phyloP scores from a whole-genome alignment of 75 land plant genomes.

The Pinus albicaulis region DNA sequence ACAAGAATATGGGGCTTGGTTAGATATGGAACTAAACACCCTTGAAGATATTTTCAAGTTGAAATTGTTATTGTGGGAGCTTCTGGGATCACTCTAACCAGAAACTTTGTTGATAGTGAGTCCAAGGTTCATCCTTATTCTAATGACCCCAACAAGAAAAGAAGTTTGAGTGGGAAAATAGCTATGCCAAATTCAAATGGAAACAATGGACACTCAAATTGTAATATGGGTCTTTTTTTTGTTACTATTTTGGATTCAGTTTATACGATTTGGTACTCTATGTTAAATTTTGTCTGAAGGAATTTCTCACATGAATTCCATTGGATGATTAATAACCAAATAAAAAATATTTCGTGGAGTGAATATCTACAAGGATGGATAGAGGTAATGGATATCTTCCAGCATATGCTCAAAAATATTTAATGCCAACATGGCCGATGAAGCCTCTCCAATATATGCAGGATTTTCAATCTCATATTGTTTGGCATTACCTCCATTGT shows the following conservation, averaged over 20 bases:
- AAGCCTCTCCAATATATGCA: constrained; percentile 34
- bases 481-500: neutral
- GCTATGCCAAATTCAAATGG: neutral
- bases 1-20: constrained; percentile 84
- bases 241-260: neutral
- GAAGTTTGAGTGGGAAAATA: neutral
- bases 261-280: neutral
- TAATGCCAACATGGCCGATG: constrained; percentile 54
- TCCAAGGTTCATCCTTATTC: neutral
- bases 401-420: constrained; percentile 48
- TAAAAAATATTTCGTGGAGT: neutral
- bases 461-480: constrained; percentile 38
- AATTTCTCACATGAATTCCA: neutral
- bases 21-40: constrained; percentile 63
- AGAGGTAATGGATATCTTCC: constrained; percentile 25
- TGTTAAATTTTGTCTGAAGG: neutral
- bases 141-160: neutral
- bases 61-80: constrained; percentile 17
- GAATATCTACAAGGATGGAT: neutral
- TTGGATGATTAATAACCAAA: neutral
- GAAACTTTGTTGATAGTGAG: constrained; percentile 1
- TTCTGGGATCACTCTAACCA: constrained; percentile 42
- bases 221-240: neutral
- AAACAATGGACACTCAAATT: neutral
- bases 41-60: constrained; percentile 35